A percentile compares a stretch with the other conserved stretches of the same genome.
Conservation (phyloP, 441 rosid genomes). For the Gossypium trilobum region DNA sequence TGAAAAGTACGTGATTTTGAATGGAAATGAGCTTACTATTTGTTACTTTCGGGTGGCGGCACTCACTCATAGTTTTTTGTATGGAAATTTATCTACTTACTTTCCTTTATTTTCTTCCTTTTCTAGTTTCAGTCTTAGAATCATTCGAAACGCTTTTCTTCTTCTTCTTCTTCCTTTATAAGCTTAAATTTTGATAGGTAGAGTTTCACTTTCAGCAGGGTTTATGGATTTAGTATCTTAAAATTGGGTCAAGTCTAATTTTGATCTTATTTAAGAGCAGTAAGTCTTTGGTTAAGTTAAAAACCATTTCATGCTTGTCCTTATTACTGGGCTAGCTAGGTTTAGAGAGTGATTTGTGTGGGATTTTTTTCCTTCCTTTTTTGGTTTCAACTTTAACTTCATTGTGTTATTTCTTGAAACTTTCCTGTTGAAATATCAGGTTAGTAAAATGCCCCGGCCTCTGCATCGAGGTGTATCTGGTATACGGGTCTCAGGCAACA, state of each 20-base stretch:
- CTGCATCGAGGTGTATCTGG: conserved; percentile 64
- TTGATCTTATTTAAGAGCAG: background rate
- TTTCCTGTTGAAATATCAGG: conserved; percentile 31
- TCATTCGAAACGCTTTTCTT: background rate
- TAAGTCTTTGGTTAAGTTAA: background rate
- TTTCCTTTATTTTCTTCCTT: conserved; percentile 9
- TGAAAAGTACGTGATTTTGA: conserved; percentile 2
- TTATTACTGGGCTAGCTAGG: background rate
- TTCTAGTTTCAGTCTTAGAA: conserved; percentile 12
- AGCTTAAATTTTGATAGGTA: conserved; percentile 13
- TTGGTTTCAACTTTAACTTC: background rate
- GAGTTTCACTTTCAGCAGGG: background rate
- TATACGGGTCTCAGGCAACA: conserved; percentile 53
- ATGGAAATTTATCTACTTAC: conserved; percentile 7
- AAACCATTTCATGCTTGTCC: background rate
- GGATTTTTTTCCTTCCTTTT: background rate
- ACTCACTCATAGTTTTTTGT: conserved; percentile 5
- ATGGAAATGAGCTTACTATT: conserved; percentile 11
- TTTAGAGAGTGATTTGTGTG: conserved; percentile 4
- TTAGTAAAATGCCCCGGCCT: conserved; percentile 65
- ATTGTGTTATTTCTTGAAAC: background rate
- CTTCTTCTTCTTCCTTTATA: conserved; percentile 9
- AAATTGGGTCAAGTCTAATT: conserved; percentile 12
- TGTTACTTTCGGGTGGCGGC: background rate
- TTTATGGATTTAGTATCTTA: no score